These are phyloP conservation scores for Sordariomycetes sp. DNA, from an alignment of 2,329 filamentous ascomycete species.

Conservation along the genomic window DNA sequence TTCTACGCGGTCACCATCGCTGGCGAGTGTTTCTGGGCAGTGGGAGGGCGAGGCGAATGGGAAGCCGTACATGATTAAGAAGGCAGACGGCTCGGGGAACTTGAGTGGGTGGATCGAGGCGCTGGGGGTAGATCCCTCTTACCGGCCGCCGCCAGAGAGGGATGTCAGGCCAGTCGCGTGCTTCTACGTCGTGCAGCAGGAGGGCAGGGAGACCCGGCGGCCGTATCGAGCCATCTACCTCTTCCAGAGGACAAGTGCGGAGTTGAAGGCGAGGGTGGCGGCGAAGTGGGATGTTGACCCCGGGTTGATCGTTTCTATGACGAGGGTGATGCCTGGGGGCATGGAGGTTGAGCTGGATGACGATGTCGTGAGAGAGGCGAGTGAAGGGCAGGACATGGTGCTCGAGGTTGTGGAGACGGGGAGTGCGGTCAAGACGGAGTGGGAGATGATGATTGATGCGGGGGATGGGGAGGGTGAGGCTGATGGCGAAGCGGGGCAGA, in stretches of 20 bases:
- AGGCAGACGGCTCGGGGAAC: constrained; percentile 45
- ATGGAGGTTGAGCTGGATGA: constrained; percentile 82
- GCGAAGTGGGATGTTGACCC: constrained; percentile 72
- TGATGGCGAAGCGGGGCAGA: not conserved
- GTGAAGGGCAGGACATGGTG: constrained; percentile 59
- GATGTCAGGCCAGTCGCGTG: constrained; percentile 66
- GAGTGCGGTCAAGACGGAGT: constrained; percentile 1
- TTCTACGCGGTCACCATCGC: constrained; percentile 50
- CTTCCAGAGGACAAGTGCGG: constrained; percentile 58
- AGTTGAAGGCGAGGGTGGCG: constrained; percentile 61
- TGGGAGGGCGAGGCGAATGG: constrained; percentile 23
- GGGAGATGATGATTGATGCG: constrained; percentile 5
- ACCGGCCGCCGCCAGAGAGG: constrained; percentile 65
- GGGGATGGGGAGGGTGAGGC: not conserved
- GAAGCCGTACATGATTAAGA: constrained; percentile 36
- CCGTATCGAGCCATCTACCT: constrained; percentile 77
- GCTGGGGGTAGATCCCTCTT: constrained; percentile 75
- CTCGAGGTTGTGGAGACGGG: constrained; percentile 1
- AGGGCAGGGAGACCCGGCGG: constrained; percentile 27
- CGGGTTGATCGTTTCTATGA: constrained; percentile 52
- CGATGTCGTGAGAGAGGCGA: constrained; percentile 69
- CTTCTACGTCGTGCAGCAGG: constrained; percentile 61
- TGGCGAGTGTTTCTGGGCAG: constrained; percentile 42
- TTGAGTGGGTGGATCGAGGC: constrained; percentile 82
- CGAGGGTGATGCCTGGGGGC: constrained; percentile 61